These are phyloP conservation scores for Cladochytrium replicatum DNA, from an alignment of 192 early-diverging fungal species.

Conservation along the genomic window DNA sequence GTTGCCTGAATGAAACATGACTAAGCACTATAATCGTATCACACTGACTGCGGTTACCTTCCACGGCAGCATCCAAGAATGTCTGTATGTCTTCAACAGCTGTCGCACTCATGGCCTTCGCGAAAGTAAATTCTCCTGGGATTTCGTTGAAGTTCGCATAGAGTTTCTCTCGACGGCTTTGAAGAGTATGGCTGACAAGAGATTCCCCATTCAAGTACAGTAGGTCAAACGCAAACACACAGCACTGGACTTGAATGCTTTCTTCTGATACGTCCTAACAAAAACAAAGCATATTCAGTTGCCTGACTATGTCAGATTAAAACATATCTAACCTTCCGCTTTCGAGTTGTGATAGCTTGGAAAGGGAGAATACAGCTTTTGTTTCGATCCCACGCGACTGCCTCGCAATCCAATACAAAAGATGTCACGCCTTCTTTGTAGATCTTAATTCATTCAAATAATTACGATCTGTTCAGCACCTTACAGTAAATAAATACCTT, in stretches of 20 bases:
- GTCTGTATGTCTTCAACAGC: constrained; percentile 92
- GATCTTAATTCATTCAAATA: constrained; percentile 18
- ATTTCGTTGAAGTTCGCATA: constrained; percentile 60
- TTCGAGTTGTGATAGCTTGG: constrained; percentile 90
- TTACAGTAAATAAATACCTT: constrained; percentile 35
- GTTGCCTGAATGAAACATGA: constrained; percentile 39
- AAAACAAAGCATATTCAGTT: background rate
- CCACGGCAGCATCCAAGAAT: constrained; percentile 69
- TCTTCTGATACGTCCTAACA: constrained; percentile 70
- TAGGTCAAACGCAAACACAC: constrained; percentile 94
- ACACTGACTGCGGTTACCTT: no score
- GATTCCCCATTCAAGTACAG: constrained; percentile 90
- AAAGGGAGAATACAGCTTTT: constrained; percentile 88
- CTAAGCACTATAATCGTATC: background rate
- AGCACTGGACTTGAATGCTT: constrained; percentile 90
- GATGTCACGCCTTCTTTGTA: constrained; percentile 53
- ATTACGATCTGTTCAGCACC: background rate
- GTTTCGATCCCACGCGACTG: constrained; percentile 93
- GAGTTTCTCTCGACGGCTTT: constrained; percentile 64
- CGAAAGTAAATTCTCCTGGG: constrained; percentile 83
- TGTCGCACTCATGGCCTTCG: constrained; percentile 67
- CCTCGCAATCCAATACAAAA: constrained; percentile 97
- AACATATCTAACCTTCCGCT: constrained; percentile 66
- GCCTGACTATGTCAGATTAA: background rate
- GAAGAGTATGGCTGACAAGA: constrained; percentile 65